phyloP scores from a whole-genome alignment of 208 protist genomes.

The Leishmania major region DNA sequence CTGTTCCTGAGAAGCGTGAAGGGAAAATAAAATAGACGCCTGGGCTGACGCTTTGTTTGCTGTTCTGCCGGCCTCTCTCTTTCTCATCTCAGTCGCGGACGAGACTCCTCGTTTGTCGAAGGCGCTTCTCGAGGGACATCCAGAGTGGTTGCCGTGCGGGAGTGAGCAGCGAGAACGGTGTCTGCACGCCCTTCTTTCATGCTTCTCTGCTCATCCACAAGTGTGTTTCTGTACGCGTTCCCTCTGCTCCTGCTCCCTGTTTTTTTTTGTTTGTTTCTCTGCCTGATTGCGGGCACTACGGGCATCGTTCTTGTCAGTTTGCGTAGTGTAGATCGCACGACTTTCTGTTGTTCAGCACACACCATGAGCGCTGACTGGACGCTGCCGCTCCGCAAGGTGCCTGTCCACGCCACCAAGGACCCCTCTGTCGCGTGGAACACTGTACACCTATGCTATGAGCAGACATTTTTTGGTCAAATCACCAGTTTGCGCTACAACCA shows the following conservation, averaged over 20 bases:
- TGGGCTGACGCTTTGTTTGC: neutral
- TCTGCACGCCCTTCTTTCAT: neutral
- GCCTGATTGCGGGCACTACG: no score
- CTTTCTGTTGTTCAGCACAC: neutral
- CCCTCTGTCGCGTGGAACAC: conserved; percentile 76
- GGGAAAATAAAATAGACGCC: neutral
- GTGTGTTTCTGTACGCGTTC: neutral
- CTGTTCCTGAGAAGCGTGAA: neutral
- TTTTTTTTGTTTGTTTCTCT: neutral
- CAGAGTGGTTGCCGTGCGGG: neutral
- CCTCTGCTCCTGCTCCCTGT: neutral
- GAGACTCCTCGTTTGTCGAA: neutral
- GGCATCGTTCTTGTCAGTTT: neutral
- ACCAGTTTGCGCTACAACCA: conserved; percentile 69
- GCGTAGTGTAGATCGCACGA: neutral
- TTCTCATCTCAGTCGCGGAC: neutral
- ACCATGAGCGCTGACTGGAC: conserved; percentile 55
- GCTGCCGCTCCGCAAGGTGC: conserved; percentile 72
- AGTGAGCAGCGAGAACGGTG: neutral
- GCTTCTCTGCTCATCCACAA: neutral
- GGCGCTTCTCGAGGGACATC: neutral
- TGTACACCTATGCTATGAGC: conserved; percentile 81
- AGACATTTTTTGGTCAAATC: conserved; percentile 84
- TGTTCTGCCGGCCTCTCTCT: neutral
- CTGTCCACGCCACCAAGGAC: conserved; percentile 51